Base-by-base conservation (phyloP, 1,284 basidiomycete genomes). In the Cryptococcus amylolentus region DNA sequence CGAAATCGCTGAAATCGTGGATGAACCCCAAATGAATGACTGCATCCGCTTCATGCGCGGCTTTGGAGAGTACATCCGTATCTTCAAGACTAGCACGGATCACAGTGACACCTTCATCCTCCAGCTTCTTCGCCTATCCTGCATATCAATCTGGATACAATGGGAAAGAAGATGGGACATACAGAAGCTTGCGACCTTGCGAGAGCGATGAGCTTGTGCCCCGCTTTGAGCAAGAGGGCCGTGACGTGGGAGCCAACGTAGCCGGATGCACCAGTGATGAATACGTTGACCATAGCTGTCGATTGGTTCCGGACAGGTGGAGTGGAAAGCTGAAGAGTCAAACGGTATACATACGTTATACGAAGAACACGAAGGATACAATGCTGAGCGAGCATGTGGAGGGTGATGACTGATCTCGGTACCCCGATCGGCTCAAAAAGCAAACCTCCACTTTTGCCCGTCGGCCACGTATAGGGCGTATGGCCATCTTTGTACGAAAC, bases 1-100 rank as follows among this genome's bases (percentile, higher is more conserved):
- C 54, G 18, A 55, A 56, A 37, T 55, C 37, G 2, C 41, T 45
- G 51, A 61, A 57, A 37, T 67, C 57, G 54, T 70, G 66, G 38
- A 61, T 49, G 61, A 69, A 73, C 0, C 64, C 71, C 46, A 63
- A 52, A 55, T 75, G 73, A 27, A 73, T 65, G 52, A 67, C 65
- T 0, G 60, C 71, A 54, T 71, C 69, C 4, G 64, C 57, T 14
- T 52, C 61, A 10, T 37, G 14, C 0, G 70, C 70, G 14, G 51
- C 59, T 6, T 50, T 31, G 35, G 48, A 47, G 31, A 73, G 59
- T 13, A 62, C 51, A 31, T 64, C 67, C n/a, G 60, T 51, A 54
- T 74, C 68, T 39, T 52, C 51, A 18, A 64, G 39, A 13, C 37
- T 44, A 20, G 65, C 71, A 2, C 49, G 49, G 20, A 68, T 35